phyloP scores from a whole-genome alignment of 2,329 filamentous ascomycete genomes.

The Monosporascus sp. region DNA sequence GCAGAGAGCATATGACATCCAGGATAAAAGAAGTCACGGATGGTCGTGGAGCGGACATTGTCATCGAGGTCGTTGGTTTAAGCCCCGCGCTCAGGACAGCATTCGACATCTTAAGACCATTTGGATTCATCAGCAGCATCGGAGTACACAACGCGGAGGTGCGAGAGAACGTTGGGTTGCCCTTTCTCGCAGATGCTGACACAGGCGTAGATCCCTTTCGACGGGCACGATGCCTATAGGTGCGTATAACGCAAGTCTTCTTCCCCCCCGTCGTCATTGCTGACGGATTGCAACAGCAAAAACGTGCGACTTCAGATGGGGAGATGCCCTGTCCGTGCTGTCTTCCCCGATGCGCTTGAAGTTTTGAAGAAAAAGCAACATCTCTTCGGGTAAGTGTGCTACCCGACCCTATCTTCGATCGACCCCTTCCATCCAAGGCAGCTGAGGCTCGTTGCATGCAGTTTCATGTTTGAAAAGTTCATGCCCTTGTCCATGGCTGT shows the following conservation, averaged over 20 bases:
- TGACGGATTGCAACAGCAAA: conserved; percentile 43
- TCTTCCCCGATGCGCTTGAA: conserved; percentile 60
- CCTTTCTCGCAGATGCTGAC: conserved; percentile 14
- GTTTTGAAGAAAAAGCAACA: conserved; percentile 63
- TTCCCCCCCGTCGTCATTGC: conserved; percentile 6
- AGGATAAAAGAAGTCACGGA: conserved; percentile 70
- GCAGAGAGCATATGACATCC: conserved; percentile 58
- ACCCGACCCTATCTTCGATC: neutral
- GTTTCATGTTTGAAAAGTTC: conserved; percentile 72
- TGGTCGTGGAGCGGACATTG: conserved; percentile 77
- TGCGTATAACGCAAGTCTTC: conserved; percentile 22
- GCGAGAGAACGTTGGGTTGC: conserved; percentile 13
- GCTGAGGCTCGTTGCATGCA: conserved; percentile 10
- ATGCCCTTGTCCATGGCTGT: conserved; percentile 64
- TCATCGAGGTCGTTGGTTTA: conserved; percentile 73
- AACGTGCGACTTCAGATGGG: conserved; percentile 72
- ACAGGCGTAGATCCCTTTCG: conserved; percentile 55
- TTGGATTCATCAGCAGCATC: conserved; percentile 68
- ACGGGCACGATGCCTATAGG: conserved; percentile 57
- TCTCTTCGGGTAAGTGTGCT: conserved; percentile 52
- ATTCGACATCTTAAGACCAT: conserved; percentile 66
- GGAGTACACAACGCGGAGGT: conserved; percentile 72
- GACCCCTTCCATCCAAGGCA: neutral
- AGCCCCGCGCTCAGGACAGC: conserved; percentile 64
- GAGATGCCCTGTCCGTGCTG: conserved; percentile 66